Evolutionary conservation across 2,329 filamentous ascomycete species (phyloP).

Genomic region (Penicillium sclerotigenum): DNA sequence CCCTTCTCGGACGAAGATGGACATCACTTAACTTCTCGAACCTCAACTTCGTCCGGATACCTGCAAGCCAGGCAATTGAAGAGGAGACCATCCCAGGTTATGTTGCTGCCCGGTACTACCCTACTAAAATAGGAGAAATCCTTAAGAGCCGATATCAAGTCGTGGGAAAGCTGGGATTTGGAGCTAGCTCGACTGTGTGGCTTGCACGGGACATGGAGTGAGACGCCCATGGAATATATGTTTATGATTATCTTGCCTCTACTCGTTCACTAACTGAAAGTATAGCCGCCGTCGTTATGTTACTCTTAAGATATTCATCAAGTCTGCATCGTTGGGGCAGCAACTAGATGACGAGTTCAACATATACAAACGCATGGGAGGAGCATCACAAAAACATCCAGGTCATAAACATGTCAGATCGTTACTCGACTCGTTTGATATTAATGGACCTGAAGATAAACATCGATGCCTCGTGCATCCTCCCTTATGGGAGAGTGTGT

Average conservation of each 20-base stretch:
- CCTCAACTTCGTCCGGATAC: conserved; percentile 26
- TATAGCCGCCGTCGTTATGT: conserved; percentile 29
- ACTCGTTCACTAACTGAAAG: neutral
- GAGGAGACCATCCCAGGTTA: conserved; percentile 33
- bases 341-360: conserved; percentile 39
- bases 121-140: conserved; percentile 30
- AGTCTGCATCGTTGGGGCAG: conserved; percentile 27
- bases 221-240: too few relatives aligned
- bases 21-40: conserved; percentile 34
- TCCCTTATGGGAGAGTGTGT: conserved; percentile 46
- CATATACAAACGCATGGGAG: conserved; percentile 44
- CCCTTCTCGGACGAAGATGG: conserved; percentile 19
- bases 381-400: conserved; percentile 24
- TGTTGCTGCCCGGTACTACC: conserved; percentile 29
- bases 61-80: conserved; percentile 27
- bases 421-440: conserved; percentile 29
- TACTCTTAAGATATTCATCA: conserved; percentile 31
- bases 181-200: conserved; percentile 37
- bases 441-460: conserved; percentile 28
- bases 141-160: conserved; percentile 33
- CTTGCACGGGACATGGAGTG: conserved; percentile 37
- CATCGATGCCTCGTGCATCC: conserved; percentile 41
- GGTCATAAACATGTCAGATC: conserved; percentile 30
- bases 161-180: conserved; percentile 38
- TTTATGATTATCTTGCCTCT: neutral